These are phyloP conservation scores for Umbilicaria muhlenbergii DNA, from an alignment of 495 filamentous ascomycete genomes.

Conservation along the genomic window DNA sequence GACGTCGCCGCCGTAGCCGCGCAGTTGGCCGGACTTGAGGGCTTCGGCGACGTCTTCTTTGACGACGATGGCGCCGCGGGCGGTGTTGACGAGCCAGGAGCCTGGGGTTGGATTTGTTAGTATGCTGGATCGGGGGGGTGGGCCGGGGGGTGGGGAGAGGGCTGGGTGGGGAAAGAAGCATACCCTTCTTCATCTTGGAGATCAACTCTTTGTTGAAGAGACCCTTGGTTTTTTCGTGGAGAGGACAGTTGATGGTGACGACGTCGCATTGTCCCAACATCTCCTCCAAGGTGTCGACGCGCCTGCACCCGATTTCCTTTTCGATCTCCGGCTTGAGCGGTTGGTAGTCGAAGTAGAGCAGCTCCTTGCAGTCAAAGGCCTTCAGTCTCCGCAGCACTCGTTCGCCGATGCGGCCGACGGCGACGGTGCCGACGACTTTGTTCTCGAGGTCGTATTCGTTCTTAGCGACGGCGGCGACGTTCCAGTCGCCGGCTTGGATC, in stretches of 20 bases:
- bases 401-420: constrained; percentile 94
- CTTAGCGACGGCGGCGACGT: constrained; percentile 92
- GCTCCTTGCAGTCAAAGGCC: constrained; percentile 98
- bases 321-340: constrained; percentile 73
- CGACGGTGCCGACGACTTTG: constrained; percentile 97
- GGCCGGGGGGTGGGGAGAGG: too few relatives aligned
- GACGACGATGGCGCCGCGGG: constrained; percentile 95
- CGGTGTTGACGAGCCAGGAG: constrained; percentile 95
- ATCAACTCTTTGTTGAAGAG: constrained; percentile 99
- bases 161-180: constrained; percentile 10
- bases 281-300: constrained; percentile 80
- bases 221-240: constrained; percentile 92
- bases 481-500: constrained; percentile 77
- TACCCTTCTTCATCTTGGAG: constrained; percentile 96
- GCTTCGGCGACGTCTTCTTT: constrained; percentile 98
- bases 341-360: constrained; percentile 99
- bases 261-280: constrained; percentile 93
- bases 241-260: constrained; percentile 98
- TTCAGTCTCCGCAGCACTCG: constrained; percentile 90
- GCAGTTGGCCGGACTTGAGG: constrained; percentile 81
- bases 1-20: constrained; percentile 93
- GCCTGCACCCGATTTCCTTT: constrained; percentile 89
- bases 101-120: constrained; percentile 27
- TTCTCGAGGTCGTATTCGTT: constrained; percentile 93
- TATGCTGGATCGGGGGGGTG: background rate